Evolutionary conservation across 2,329 filamentous ascomycete genomes (phyloP), one percentile per base, ranked within the genome.

Genomic region (Cryphonectria carpinicola): DNA sequence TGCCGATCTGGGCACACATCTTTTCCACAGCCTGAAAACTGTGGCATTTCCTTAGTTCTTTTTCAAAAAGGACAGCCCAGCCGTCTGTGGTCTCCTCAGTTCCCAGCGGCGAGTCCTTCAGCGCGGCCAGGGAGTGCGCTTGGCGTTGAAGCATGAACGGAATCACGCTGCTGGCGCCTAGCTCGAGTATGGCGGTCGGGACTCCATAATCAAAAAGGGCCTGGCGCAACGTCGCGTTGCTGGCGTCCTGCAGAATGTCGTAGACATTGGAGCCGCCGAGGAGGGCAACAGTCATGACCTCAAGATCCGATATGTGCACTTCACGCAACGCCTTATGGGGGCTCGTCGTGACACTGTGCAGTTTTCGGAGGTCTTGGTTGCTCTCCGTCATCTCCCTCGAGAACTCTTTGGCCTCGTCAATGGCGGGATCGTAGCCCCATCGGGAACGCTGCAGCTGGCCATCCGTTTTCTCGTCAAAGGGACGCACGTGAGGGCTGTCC

Each of bases 401-500:
- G 22, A 77, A 78, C 8, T 69, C 54, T 64, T 70, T 71, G 32
- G 81, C 71, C 17, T 76, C 41, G 65, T 74, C 71, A 2, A 75
- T 49, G 3, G 63, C 67, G 5, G 74, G 71, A 22, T 74, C 65
- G 25, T 64, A n/a, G 2, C 65, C 54, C 80, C 80, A 84, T 69
- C 73, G 77, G 25, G 71, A 74, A 54, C 52, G 61, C 71, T 80
- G 77, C 4, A 66, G 73, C n/a, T 73, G 75, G 67, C 83, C 82
- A 61, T 84, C 79, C 5, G 74, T 73, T 3, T 80, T 73, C 4
- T 79, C 74, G 62, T 81, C 78, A 68, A 78, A 83, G 2, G 77
- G 75, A 39, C 85, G 84, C 54, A 88, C 85, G 63, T 80, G 76
- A 1, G 75, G 78, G 73, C 76, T 83, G 28, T 83, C 80, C 71